Base-by-base conservation (phyloP, 352 stramenopile genomes). In the Blastocystis sp. region DNA sequence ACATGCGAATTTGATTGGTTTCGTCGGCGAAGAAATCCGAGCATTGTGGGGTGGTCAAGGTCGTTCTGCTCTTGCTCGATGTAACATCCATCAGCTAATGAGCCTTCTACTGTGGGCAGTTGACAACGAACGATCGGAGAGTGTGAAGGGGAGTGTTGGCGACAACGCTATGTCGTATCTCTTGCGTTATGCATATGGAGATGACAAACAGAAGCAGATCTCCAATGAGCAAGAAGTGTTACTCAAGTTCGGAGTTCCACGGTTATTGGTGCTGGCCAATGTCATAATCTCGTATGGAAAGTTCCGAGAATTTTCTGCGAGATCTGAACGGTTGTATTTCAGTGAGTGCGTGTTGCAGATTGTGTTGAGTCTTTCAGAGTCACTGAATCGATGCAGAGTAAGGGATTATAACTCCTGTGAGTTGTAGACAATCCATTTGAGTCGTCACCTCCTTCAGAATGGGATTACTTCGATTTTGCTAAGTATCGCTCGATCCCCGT, bases 31-130 rank as follows among this genome's bases (percentile, higher is more conserved):
- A 19, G 27, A 67, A 35, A 83, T 83, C 71, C 21, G 46, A 19
- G 24, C 39, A 7, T 56, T 83, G 0, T 83, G 71, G 71, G 46
- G 71, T 37, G 29, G 32, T 16, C 27, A 42, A 19, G 51, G 29
- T 24, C 24, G 27, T 19, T 32, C 7, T 0, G 52, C 58, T 42
- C 71, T 83, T 0, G 7, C 29, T 19, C 27, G 58, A 21, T 83
- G 71, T 37, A 51, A 27, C 5, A 83, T 83, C 14, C 71, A 83
- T 14, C 49, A 83, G 71, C 29, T 83, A 9, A 83, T 83, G 71
- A 83, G 43, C 0, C 71, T 83, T 1, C 29, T 83, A 21, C 49
- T 83, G 19, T 83, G 71, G 71, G 71, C 71, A 21, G 71, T 83
- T 24, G 52, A 83, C 21, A 67, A 83, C 35, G 71, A 83, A 16